Evolutionary conservation across 108 stramenopile genomes (phyloP).

Genomic region (Cyclotella distinguenda): DNA sequence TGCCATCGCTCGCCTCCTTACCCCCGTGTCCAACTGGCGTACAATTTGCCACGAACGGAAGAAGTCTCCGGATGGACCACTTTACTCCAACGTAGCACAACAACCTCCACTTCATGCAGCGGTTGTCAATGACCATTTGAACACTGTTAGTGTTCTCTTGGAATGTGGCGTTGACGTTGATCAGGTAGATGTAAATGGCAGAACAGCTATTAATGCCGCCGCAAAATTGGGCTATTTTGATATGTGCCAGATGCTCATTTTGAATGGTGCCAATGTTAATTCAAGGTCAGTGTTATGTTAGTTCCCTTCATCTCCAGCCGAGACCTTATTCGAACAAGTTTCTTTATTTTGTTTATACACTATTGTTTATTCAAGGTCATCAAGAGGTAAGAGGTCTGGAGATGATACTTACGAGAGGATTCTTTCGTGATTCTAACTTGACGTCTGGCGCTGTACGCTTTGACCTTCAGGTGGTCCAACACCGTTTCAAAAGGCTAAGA

Average conservation of each 20-base stretch:
- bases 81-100: conserved; percentile 19
- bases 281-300: conserved; percentile 2
- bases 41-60: conserved; percentile 32
- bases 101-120: conserved; percentile 45
- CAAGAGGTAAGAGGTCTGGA: conserved; percentile 20
- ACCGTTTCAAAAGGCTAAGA: conserved; percentile 43
- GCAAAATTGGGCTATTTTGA: conserved; percentile 35
- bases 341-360: background rate
- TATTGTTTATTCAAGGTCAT: background rate
- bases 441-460: too few species aligned
- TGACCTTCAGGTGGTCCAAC: conserved; percentile 28
- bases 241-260: conserved; percentile 33
- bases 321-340: background rate
- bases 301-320: background rate
- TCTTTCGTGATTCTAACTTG: background rate
- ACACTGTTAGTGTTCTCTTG: conserved; percentile 28
- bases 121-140: conserved; percentile 35
- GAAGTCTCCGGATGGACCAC: conserved; percentile 17
- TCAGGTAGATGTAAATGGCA: conserved; percentile 20
- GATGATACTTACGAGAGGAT: too few species aligned
- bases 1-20: conserved; percentile 18
- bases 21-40: conserved; percentile 25
- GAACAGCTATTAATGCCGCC: conserved; percentile 32
- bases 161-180: conserved; percentile 35
- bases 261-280: conserved; percentile 38